Conservation (phyloP, 176 grass and related monocot genomes). For the Pharus latifolius region DNA sequence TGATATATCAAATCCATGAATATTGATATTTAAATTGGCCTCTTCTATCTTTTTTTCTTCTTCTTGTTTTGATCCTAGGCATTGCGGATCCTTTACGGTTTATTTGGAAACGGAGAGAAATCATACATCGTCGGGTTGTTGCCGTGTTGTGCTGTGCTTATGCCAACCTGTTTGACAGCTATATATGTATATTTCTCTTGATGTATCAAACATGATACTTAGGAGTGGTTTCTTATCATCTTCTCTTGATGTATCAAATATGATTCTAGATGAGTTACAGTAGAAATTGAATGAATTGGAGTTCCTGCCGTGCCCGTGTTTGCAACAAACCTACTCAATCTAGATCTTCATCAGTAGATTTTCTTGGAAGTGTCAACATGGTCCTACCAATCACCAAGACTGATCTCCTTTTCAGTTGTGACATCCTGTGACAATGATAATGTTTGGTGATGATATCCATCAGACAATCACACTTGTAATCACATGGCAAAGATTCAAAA, state of each 20-base stretch:
- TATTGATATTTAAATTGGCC: not conserved
- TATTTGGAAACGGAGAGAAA: not conserved
- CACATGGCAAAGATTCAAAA: not conserved
- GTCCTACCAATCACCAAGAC: not conserved
- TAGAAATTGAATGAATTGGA: not conserved
- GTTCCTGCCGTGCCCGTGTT: not conserved
- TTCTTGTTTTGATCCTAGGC: not conserved
- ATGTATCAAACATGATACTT: too few species aligned
- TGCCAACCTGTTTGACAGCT: too few species aligned
- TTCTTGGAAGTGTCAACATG: not conserved
- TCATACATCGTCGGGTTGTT: not conserved
- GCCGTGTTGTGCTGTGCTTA: not conserved
- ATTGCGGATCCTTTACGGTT: not conserved
- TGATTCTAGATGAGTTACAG: too few species aligned
- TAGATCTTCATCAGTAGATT: not conserved
- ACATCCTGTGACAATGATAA: not conserved
- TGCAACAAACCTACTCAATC: not conserved
- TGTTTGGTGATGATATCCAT: not conserved
- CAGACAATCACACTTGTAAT: not conserved
- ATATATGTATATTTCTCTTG: too few species aligned
- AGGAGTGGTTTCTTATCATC: too few species aligned
- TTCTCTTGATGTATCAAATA: too few species aligned
- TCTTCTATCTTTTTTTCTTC: not conserved
- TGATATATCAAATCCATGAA: conserved; percentile 1
- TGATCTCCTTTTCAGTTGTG: not conserved